Base-by-base conservation (phyloP, 495 filamentous ascomycete genomes). In the Neurospora sp. region DNA sequence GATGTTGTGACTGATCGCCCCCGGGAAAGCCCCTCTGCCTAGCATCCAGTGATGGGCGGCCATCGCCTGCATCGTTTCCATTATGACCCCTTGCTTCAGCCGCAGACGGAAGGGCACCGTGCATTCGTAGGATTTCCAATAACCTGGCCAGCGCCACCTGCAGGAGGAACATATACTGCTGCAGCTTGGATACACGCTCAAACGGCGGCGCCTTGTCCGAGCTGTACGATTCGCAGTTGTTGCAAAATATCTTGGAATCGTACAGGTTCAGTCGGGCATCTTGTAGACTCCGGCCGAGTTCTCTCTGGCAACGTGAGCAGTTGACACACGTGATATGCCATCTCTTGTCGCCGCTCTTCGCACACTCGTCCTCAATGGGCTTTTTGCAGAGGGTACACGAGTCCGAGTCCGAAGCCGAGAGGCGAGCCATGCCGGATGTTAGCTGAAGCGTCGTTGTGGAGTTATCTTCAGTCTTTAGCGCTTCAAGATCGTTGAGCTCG, bases 331-430 rank as follows among this genome's bases (percentile, higher is more conserved):
- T 86, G 22, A 91, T 79, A 79, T 98, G 95, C 91, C 95, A 97
- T 75, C 94, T 87, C 78, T 86, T 88, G 53, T 96, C 88, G 41
- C 87, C 89, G 71, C 84, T 84, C 71, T 88, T 87, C 71, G 91
- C 85, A 80, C 96, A 98, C 77, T 95, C 94, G 76, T 99, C 96
- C 74, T 99, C 96, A 71, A 99, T 93, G 6, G 95, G 92, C 73
- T 91, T 90, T 74, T 90, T 89, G 81, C 96, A 99, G 11, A 86
- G 78, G 20, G 86, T 83, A 78, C 96, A 99, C 70, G 93, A 88
- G 80, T 97, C 93, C 5, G 93, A 95, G 71, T 90, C 86, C 71
- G 91, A 87, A 69, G 93, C 89, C n/a, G 91, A 92, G 39, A 96
- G 84, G 53, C 86, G 85, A 27, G 90, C 86, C 69, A 93, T 90